Percentiles rank a stretch among this genome's conserved stretches.
Evolutionary conservation across 495 filamentous ascomycete species (phyloP).

Genomic region (Penicillium riverlandense): DNA sequence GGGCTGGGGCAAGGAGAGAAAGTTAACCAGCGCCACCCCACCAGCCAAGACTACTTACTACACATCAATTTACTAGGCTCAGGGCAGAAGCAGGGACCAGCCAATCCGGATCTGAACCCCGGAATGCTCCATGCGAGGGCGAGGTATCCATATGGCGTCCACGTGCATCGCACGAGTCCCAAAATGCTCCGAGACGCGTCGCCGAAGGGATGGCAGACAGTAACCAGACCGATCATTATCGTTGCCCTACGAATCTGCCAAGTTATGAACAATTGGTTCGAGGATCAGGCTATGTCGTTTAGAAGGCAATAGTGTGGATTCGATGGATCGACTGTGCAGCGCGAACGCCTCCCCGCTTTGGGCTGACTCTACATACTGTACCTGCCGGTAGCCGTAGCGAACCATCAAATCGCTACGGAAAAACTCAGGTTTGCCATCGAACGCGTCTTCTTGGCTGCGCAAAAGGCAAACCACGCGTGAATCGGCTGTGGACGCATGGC

Average conservation of each 20-base stretch:
- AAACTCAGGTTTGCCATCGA: too few species aligned
- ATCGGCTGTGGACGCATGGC: constrained; percentile 4
- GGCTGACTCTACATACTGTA: too few species aligned
- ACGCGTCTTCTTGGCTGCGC: background rate
- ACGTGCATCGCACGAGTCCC: constrained; percentile 11
- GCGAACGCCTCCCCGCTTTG: too few species aligned
- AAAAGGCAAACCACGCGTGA: background rate
- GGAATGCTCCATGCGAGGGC: constrained; percentile 18
- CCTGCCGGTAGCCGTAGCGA: background rate
- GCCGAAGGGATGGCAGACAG: too few species aligned
- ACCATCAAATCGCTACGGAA: too few species aligned
- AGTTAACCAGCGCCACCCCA: background rate
- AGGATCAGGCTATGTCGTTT: too few species aligned
- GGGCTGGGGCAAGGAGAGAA: background rate
- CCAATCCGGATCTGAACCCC: constrained; percentile 1
- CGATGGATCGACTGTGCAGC: too few species aligned
- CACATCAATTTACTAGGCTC: background rate
- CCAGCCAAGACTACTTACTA: constrained; percentile 2
- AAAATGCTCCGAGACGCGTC: constrained; percentile 2
- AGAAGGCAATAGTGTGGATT: constrained; percentile 2
- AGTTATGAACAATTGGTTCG: too few species aligned
- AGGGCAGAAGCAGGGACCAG: constrained; percentile 2
- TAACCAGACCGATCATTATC: too few species aligned
- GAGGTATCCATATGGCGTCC: constrained; percentile 19
- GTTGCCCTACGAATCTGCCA: too few species aligned